phyloP scores from a whole-genome alignment of 2,329 filamentous ascomycete genomes.

The Aspergillus glaucus region DNA sequence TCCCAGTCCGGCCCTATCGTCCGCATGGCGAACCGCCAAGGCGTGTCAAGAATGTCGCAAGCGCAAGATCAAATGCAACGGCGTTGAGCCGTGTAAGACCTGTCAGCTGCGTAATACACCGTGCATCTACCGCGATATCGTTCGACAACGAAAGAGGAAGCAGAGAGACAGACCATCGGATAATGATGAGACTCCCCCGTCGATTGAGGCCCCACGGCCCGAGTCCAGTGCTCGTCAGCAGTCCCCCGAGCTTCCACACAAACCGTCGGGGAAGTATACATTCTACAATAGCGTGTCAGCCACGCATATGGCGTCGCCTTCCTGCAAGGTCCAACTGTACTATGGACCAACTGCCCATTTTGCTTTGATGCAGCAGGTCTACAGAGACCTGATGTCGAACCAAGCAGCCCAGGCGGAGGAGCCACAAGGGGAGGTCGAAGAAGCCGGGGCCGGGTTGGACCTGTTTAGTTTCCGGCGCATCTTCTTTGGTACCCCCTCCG shows the following conservation, averaged over 20 bases:
- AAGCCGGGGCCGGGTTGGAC: conserved; percentile 33
- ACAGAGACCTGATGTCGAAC: conserved; percentile 25
- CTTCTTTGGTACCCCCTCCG: conserved; percentile 36
- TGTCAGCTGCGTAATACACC: conserved; percentile 27
- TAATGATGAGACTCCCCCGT: conserved; percentile 1
- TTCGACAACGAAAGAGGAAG: conserved; percentile 31
- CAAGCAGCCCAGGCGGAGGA: conserved; percentile 11
- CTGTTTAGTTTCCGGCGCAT: conserved; percentile 33
- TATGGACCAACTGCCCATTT: conserved; percentile 46
- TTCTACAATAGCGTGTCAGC: conserved; percentile 43
- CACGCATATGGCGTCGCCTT: conserved; percentile 41
- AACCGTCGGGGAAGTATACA: conserved; percentile 11
- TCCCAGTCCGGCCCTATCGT: conserved; percentile 8
- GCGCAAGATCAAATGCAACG: conserved; percentile 38
- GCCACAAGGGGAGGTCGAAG: conserved; percentile 28
- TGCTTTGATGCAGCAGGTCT: conserved; percentile 36
- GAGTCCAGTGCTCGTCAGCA: conserved; percentile 8
- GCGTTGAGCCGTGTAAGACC: conserved; percentile 35
- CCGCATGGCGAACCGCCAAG: conserved; percentile 32
- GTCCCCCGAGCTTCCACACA: conserved; percentile 12
- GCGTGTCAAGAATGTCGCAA: conserved; percentile 38
- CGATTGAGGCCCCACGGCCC: conserved; percentile 2
- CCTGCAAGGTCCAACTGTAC: conserved; percentile 41
- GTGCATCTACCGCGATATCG: conserved; percentile 33
- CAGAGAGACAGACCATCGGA: conserved; percentile 9